Evolutionary conservation across 2,329 filamentous ascomycete species (phyloP).

Genomic region (Lachnellula arida): DNA sequence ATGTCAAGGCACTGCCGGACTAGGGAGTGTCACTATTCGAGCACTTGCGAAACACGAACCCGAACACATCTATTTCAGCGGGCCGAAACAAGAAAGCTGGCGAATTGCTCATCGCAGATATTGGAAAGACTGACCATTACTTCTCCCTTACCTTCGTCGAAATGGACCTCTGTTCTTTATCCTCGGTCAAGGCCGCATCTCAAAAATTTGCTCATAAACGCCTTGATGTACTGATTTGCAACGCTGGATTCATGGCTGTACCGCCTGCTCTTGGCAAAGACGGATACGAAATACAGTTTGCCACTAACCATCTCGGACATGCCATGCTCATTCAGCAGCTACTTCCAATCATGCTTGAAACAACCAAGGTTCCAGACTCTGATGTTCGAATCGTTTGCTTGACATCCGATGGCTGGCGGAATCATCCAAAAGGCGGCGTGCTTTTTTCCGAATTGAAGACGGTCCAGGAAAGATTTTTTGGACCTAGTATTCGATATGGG

Average conservation of each 20-base stretch:
- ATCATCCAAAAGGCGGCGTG: constrained; percentile 9
- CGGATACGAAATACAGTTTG: constrained; percentile 45
- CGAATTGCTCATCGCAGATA: constrained; percentile 35
- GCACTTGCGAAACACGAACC: constrained; percentile 39
- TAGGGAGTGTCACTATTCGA: constrained; percentile 40
- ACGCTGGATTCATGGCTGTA: constrained; percentile 41
- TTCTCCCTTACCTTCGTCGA: constrained; percentile 34
- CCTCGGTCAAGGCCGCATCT: constrained; percentile 38
- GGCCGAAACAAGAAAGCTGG: constrained; percentile 35
- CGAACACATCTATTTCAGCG: constrained; percentile 35
- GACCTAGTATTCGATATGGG: constrained; percentile 6
- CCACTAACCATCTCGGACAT: constrained; percentile 45
- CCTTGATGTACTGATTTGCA: constrained; percentile 43
- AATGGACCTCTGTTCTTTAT: constrained; percentile 42
- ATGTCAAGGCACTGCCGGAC: constrained; percentile 33
- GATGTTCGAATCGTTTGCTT: constrained; percentile 23
- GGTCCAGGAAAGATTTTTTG: constrained; percentile 5
- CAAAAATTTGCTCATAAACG: constrained; percentile 33
- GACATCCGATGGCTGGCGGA: constrained; percentile 7
- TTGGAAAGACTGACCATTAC: constrained; percentile 24
- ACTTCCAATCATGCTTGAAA: constrained; percentile 31
- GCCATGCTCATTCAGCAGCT: constrained; percentile 39
- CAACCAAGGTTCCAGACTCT: constrained; percentile 7
- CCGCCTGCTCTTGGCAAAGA: constrained; percentile 37
- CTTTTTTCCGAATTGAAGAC: constrained; percentile 8